A percentile compares a stretch with the other conserved stretches of the same genome.
Conservation (phyloP, 768 basidiomycete genomes). For the Zangia roseola region DNA sequence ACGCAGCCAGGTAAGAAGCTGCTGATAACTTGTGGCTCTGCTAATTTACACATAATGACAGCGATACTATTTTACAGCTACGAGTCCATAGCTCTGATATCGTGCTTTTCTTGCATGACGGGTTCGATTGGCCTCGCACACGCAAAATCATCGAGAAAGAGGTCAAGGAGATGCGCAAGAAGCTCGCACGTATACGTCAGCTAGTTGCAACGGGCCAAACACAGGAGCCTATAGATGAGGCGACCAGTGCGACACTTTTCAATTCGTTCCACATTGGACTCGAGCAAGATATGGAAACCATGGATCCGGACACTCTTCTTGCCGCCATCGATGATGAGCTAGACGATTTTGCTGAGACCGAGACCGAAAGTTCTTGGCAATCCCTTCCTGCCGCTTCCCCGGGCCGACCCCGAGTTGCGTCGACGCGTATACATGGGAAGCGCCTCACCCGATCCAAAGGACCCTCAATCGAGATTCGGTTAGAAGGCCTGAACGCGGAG, state of each 20-base stretch:
- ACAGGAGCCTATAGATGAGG: constrained; percentile 72
- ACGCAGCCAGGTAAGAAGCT: constrained; percentile 44
- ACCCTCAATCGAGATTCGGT: constrained; percentile 80
- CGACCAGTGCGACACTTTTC: constrained; percentile 76
- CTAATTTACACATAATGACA: constrained; percentile 33
- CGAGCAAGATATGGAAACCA: constrained; percentile 68
- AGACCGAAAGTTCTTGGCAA: constrained; percentile 88
- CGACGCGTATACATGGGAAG: constrained; percentile 49
- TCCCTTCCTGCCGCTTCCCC: constrained; percentile 61
- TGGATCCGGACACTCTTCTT: constrained; percentile 75
- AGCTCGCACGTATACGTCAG: constrained; percentile 86
- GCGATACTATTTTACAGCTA: constrained; percentile 50
- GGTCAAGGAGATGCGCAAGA: constrained; percentile 82
- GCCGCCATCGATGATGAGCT: constrained; percentile 94
- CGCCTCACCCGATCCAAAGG: constrained; percentile 69
- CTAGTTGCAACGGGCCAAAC: constrained; percentile 88
- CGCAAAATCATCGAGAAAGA: constrained; percentile 85
- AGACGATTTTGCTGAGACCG: constrained; percentile 69
- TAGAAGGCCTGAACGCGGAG: constrained; percentile 64
- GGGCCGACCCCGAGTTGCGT: constrained; percentile 34
- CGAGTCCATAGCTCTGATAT: constrained; percentile 62
- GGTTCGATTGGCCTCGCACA: constrained; percentile 91
- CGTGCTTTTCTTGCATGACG: constrained; percentile 79
- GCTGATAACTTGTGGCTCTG: constrained; percentile 1
- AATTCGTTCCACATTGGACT: constrained; percentile 94